These are phyloP conservation scores for Microthyrium microscopicum DNA, from an alignment of 2,329 filamentous ascomycete species.

Conservation along the genomic window DNA sequence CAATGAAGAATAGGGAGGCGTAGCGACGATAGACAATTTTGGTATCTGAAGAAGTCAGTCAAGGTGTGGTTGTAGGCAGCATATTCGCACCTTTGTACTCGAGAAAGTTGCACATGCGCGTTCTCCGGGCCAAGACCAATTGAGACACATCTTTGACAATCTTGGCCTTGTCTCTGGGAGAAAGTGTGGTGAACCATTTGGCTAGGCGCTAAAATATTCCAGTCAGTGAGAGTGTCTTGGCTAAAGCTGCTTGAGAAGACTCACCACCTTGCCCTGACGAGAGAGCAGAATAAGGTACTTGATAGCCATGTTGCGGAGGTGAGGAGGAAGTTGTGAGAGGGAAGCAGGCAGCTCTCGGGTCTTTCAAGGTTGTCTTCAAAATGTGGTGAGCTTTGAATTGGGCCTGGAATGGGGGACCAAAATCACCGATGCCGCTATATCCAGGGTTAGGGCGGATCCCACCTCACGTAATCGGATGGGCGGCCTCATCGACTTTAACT, in stretches of 20 bases:
- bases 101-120: constrained; percentile 99
- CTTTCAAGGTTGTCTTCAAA: too few relatives aligned
- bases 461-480: too few relatives aligned
- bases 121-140: constrained; percentile 84
- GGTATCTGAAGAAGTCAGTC: constrained; percentile 47
- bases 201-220: constrained; percentile 64
- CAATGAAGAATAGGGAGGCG: constrained; percentile 97
- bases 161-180: constrained; percentile 97
- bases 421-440: too few relatives aligned
- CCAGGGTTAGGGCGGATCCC: too few relatives aligned
- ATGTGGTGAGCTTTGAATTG: too few relatives aligned
- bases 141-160: constrained; percentile 99
- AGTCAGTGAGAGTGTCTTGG: constrained; percentile 11
- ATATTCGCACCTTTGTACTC: constrained; percentile 75
- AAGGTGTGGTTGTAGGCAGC: constrained; percentile 6
- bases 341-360: too few relatives aligned
- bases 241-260: constrained; percentile 30
- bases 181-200: constrained; percentile 98
- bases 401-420: too few relatives aligned
- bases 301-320: constrained; percentile 31
- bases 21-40: constrained; percentile 99
- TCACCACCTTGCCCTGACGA: constrained; percentile 96
- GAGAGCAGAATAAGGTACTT: constrained; percentile 86
- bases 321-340: too few relatives aligned
- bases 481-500: too few relatives aligned